These are phyloP conservation scores for Anisogramma anomala DNA, from an alignment of 2,329 filamentous ascomycete genomes.

Conservation along the genomic window DNA sequence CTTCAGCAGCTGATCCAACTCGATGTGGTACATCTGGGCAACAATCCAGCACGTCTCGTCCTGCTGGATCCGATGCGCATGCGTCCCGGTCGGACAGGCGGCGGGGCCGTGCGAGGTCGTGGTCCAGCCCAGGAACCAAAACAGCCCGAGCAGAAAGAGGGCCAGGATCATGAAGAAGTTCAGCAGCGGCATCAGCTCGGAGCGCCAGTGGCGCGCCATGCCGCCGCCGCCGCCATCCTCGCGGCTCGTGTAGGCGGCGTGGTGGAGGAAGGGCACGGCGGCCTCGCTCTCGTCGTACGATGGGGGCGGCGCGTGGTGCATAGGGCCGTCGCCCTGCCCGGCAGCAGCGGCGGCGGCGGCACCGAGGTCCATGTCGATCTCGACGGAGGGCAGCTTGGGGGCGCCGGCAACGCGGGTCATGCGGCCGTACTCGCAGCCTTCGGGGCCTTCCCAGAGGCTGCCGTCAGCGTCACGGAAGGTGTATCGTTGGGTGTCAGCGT, in stretches of 20 bases:
- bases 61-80: conserved; percentile 28
- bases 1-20: conserved; percentile 33
- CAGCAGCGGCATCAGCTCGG: conserved; percentile 42
- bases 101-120: conserved; percentile 14
- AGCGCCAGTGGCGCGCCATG: conserved; percentile 34
- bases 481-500: conserved; percentile 36
- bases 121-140: conserved; percentile 32
- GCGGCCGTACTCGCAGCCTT: conserved; percentile 33
- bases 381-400: conserved; percentile 12
- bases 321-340: conserved; percentile 17
- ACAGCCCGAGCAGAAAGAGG: conserved; percentile 37
- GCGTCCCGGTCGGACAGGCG: conserved; percentile 20
- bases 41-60: conserved; percentile 45
- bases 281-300: conserved; percentile 14
- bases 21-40: conserved; percentile 30
- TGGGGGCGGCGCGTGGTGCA: conserved; percentile 14
- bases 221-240: conserved; percentile 7
- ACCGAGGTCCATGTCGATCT: conserved; percentile 6
- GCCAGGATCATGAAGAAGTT: conserved; percentile 46
- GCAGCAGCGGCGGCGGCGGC: conserved; percentile 11
- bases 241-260: not conserved
- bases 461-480: conserved; percentile 34
- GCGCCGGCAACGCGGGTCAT: conserved; percentile 29
- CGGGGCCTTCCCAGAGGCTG: conserved; percentile 32
- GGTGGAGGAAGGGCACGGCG: conserved; percentile 10